Base-by-base conservation (phyloP, 176 grass and related monocot species). In the Elymus sibiricus region DNA sequence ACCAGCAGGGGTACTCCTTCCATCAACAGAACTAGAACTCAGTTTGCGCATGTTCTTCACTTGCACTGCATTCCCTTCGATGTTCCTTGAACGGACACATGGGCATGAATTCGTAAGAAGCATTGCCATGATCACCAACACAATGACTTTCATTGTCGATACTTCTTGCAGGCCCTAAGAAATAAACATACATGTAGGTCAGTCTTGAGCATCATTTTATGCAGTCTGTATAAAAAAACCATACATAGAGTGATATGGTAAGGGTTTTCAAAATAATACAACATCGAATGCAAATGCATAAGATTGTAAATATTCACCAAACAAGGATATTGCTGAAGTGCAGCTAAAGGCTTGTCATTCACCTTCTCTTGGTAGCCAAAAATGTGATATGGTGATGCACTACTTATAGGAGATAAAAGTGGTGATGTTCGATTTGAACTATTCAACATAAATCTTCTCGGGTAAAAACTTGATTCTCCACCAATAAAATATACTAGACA, bases 391-490 rank as follows among this genome's bases (percentile, higher is more conserved):
- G 22, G 46, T 49, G 77, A 81, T 38, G 11, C 35, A 22, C 27
- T 86, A 86, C 17, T 86, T 89, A 89, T 89, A 89, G 83, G 38
- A 12, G 37, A 68, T 34, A 76, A 70, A 85, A 66, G 62, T 17
- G n/a, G 15, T 60, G 43, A 19, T 70, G 15, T 76, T 88, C 5
- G 11, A 11, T 47, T 73, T 37, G 8, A 68, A 85, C 55, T 76
- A 59, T 79, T 81, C 29, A 49, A 76, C 27, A 7, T 86, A 70
- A 86, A 51, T 86, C n/a, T 14, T 42, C 11, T 16, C 4, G 35
- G 2, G 25, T 13, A 38, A 86, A 69, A 79, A 40, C n/a, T 9
- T 78, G 77, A 81, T 81, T 67, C 60, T 37, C 83, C 76, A 89
- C 83, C 71, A 76, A 69, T 82, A 70, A 77, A 81, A 85, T 70